Percentiles rank a stretch among this genome's conserved stretches.
phyloP scores from a whole-genome alignment of 768 basidiomycete species.

The Collybiopsis luxurians region DNA sequence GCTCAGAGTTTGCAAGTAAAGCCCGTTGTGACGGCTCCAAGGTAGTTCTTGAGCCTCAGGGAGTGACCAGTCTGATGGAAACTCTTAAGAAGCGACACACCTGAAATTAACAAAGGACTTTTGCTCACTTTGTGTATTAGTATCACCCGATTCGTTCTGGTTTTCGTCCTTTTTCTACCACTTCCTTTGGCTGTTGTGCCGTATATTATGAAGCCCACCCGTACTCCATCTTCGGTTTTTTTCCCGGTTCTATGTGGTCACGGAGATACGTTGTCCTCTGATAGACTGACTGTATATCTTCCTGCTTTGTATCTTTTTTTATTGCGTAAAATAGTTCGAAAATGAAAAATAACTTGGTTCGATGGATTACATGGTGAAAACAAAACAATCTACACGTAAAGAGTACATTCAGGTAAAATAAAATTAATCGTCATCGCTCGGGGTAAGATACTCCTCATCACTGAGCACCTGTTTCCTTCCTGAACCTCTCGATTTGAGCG shows the following conservation, averaged over 20 bases:
- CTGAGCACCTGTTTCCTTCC: constrained; percentile 75
- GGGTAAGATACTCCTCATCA: constrained; percentile 47
- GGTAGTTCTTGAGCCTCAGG: constrained; percentile 67
- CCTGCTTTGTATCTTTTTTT: not conserved
- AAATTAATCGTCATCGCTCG: constrained; percentile 68
- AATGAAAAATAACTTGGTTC: not conserved
- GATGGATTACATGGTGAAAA: not conserved
- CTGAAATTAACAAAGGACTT: not conserved
- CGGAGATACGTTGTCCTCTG: not conserved
- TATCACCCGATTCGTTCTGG: not conserved
- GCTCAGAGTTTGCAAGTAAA: constrained; percentile 76
- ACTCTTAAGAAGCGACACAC: constrained; percentile 21
- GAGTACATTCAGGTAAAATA: not conserved
- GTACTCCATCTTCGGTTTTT: not conserved
- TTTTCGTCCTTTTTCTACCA: too few species aligned
- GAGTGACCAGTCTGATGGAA: constrained; percentile 47
- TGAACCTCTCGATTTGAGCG: constrained; percentile 50
- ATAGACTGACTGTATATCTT: not conserved
- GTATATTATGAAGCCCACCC: not conserved
- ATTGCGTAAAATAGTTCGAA: not conserved
- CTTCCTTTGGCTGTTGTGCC: not conserved
- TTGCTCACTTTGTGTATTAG: not conserved
- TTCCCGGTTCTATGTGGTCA: not conserved
- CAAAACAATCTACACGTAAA: not conserved
- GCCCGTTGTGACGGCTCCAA: constrained; percentile 83